Evolutionary conservation across 2,329 filamentous ascomycete genomes (phyloP), one percentile per base, ranked within the genome.

Genomic region (Aspergillus texensis): DNA sequence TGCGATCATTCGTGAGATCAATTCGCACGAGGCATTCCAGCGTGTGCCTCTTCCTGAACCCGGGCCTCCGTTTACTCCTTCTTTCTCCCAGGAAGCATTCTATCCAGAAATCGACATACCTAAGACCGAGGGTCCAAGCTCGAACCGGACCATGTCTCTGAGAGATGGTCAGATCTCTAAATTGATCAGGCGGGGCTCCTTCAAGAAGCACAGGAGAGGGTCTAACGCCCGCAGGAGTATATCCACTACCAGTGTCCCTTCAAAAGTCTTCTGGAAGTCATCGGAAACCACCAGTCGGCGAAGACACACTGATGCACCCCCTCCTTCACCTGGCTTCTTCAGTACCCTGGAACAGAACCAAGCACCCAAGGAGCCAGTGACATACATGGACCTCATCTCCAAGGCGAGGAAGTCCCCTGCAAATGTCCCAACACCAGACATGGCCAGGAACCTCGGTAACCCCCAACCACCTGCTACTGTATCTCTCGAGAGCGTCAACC

Each of bases 1-100:
- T 68, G 74, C 78, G 19, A 81, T 81, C 45, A 70, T 81, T 36
- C 77, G 78, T 11, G 79, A 81, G 61, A 79, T 81, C 57, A 81
- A 81, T 60, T 80, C 77, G 3, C 79, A 80, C 55, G 78, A 80
- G 60, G 78, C 79, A 14, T 80, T 81, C 62, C 75, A 70, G 32
- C 70, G 68, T 19, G 71, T 79, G 0, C 74, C 76, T 39, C 57
- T 73, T 50, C 74, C 77, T 16, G 67, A 63, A 11, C 48, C 65
- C n/a, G 76, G 76, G 1, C 72, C 75, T 32, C 71, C 70, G 8
- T 77, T 77, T 55, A 78, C 76, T 0, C 77, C 77, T 10, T 70
- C 71, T 2, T 57, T 70, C 21, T 69, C 66, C 4, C 63, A 73
- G 45, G 65, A 68, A 9, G 69, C 67, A 3, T 74, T 74, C 45